Evolutionary conservation across 2,329 filamentous ascomycete genomes (phyloP).

Genomic region (Colletotrichum nymphaeae): DNA sequence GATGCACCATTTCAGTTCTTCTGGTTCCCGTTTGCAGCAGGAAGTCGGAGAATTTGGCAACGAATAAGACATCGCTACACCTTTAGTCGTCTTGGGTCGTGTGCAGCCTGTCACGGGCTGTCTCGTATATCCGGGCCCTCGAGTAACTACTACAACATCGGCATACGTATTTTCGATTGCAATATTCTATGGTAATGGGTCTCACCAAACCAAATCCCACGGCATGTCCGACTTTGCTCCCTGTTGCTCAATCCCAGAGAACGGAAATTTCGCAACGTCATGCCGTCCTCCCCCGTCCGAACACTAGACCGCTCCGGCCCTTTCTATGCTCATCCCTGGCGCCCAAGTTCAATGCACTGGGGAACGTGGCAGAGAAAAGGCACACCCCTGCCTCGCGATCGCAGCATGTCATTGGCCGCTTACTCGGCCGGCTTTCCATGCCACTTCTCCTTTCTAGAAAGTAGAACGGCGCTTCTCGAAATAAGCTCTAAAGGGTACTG

Average conservation of each 20-base stretch:
- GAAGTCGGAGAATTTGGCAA: not conserved
- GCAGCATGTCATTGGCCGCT: not conserved
- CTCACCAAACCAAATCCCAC: not conserved
- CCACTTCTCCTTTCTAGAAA: not conserved
- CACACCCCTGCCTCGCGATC: not conserved
- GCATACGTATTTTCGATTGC: not conserved
- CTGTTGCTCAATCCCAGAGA: constrained; percentile 1
- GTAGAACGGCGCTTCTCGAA: constrained; percentile 7
- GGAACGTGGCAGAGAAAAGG: not conserved
- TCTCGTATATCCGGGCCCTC: not conserved
- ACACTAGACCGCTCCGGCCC: not conserved
- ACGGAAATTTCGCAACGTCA: constrained; percentile 35
- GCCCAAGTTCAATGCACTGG: constrained; percentile 11
- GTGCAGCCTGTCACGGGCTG: not conserved
- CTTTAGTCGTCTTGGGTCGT: not conserved
- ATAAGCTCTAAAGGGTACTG: not conserved
- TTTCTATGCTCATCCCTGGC: constrained; percentile 14
- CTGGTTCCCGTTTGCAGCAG: not conserved
- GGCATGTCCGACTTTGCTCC: constrained; percentile 1
- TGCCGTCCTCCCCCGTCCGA: constrained; percentile 18
- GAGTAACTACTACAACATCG: not conserved
- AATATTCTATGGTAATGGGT: not conserved
- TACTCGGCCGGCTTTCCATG: not conserved
- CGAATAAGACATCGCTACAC: not conserved
- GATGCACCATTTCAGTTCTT: constrained; percentile 1